Evolutionary conservation across 1,284 basidiomycete genomes (phyloP), one percentile per base, ranked within the genome.

Genomic region (Melampsora larici-populina): DNA sequence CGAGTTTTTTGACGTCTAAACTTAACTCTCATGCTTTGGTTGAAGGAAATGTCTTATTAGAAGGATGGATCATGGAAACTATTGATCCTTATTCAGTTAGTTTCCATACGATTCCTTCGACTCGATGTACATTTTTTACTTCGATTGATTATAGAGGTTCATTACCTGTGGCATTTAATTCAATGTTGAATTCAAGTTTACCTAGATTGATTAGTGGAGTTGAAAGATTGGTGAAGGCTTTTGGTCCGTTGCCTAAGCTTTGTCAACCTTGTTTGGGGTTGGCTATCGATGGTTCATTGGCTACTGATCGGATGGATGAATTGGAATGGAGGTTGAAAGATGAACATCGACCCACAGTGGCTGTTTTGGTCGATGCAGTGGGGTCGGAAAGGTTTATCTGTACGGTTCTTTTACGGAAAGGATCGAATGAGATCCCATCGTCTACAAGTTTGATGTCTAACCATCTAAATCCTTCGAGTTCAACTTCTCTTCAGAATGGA

Each of bases 21-120:
- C 90, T 93, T 84, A 98, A 99, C 82, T 87, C 92, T 0, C 88
- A 89, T 68, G 83, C 79, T 0, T 86, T 94, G 17, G 92, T 93
- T 0, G 85, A 92, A 11, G 95, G 94, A 0, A 89, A 91, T 26
- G 86, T 95, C 63, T 90, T 93, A 79, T 86, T 99, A 2, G 94
- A 98, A 81, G 96, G 92, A 0, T 99, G 97, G 97, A 90, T 97
- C 63, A 85, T 97, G 80, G 94, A 99, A 86, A 98, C 95, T 0
- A 87, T 99, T 63, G 96, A 99, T 83, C 96, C 97, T 0, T 99
- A 99, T 83, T 93, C 93, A 62, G 90, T 91, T 79, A 94, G 97
- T 83, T 94, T 93, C 81, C 96, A 95, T 83, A 89, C 92, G 18
- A 97, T 99, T 64, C 96, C 96, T 0, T 97, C 94, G 2, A 94